Evolutionary conservation across 805 yeast species (phyloP).

Genomic region (Helenozyma baotianmanensis): DNA sequence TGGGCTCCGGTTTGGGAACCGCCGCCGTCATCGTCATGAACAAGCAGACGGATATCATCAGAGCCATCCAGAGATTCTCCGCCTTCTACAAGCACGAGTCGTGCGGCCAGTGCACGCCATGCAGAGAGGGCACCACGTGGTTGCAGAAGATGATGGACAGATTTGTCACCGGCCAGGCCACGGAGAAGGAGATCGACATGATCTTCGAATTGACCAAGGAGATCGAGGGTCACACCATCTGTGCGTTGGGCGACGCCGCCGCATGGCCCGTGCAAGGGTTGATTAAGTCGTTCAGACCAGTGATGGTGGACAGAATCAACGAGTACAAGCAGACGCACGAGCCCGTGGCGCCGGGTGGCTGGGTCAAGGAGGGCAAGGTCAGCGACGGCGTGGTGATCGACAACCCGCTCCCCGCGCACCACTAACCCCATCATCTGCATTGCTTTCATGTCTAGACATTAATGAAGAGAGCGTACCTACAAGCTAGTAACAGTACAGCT

Average conservation of each 20-base stretch:
- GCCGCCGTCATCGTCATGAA: conserved; percentile 92
- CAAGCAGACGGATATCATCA: conserved; percentile 76
- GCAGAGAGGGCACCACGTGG: conserved; percentile 93
- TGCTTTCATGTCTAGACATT: no score
- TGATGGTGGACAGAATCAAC: conserved; percentile 70
- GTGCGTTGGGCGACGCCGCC: conserved; percentile 91
- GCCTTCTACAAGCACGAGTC: conserved; percentile 88
- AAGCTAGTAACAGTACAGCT: no score
- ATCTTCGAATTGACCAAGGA: conserved; percentile 79
- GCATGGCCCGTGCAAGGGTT: conserved; percentile 93
- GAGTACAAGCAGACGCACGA: conserved; percentile 51
- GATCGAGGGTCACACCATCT: conserved; percentile 87
- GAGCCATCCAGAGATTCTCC: conserved; percentile 81
- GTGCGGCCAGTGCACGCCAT: conserved; percentile 93
- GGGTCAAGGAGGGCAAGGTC: conserved; percentile 60
- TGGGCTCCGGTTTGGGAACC: conserved; percentile 84
- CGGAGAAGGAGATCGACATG: conserved; percentile 77
- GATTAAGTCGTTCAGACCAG: conserved; percentile 79
- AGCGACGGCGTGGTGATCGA: conserved; percentile 62
- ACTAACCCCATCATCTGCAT: conserved; percentile 13
- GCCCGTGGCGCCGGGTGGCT: conserved; percentile 65
- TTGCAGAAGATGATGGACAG: conserved; percentile 80
- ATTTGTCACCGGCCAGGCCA: conserved; percentile 73
- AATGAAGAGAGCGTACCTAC: no score
- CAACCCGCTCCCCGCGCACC: conserved; percentile 48